phyloP scores from a whole-genome alignment of 2,329 filamentous ascomycete genomes.

The Macrophomina phaseolina region DNA sequence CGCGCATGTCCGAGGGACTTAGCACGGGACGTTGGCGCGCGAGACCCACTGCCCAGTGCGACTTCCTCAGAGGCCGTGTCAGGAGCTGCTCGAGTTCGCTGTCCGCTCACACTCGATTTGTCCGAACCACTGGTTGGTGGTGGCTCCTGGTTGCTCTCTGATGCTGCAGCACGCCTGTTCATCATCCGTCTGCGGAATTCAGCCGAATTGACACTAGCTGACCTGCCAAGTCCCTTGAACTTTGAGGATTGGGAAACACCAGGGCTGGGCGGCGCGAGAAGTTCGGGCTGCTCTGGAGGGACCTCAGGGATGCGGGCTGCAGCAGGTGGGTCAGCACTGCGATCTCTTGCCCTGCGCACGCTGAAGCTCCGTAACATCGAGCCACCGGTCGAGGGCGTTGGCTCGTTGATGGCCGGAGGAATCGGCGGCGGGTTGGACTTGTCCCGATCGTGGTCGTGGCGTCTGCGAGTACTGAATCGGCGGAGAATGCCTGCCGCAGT shows the following conservation, averaged over 20 bases:
- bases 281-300: slow-evolving; percentile 72
- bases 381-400: slow-evolving; percentile 64
- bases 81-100: slow-evolving; percentile 53
- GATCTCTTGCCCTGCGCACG: slow-evolving; percentile 67
- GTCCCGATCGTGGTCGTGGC: slow-evolving; percentile 65
- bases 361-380: slow-evolving; percentile 84
- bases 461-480: slow-evolving; percentile 86
- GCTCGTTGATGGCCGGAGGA: slow-evolving; percentile 80
- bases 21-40: slow-evolving; percentile 59
- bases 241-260: slow-evolving; percentile 65
- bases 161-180: slow-evolving; percentile 59
- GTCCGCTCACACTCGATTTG: slow-evolving; percentile 63
- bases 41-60: slow-evolving; percentile 38
- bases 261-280: slow-evolving; percentile 71
- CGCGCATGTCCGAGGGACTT: slow-evolving; percentile 90
- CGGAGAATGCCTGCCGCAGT: slow-evolving; percentile 82
- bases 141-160: slow-evolving; percentile 45
- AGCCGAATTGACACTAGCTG: slow-evolving; percentile 89
- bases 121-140: slow-evolving; percentile 81
- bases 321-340: slow-evolving; percentile 56
- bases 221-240: slow-evolving; percentile 75
- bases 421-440: slow-evolving; percentile 69
- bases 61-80: slow-evolving; percentile 59
- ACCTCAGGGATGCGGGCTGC: slow-evolving; percentile 59
- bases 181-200: slow-evolving; percentile 73